A percentile compares a stretch with the other conserved stretches of the same genome.
These are phyloP conservation scores for Takashimella koratensis DNA, from an alignment of 1,284 basidiomycete genomes.

Conservation along the genomic window DNA sequence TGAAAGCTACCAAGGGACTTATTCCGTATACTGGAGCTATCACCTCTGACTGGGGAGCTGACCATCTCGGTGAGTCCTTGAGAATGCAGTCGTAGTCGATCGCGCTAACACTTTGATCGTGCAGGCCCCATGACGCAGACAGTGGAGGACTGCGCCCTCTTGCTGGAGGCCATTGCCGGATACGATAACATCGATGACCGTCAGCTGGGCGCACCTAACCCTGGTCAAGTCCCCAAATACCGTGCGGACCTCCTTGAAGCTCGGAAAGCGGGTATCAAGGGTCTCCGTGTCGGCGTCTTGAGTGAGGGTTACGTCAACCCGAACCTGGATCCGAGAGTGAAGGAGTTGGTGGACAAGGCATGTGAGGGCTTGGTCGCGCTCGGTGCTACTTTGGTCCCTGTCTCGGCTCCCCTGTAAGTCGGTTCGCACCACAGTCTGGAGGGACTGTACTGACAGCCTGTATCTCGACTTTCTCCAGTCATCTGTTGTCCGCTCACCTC, in stretches of 20 bases:
- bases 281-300: constrained; percentile 47
- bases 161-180: constrained; percentile 51
- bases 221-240: constrained; percentile 46
- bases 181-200: constrained; percentile 52
- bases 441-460: too few species aligned
- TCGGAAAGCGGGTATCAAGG: background rate
- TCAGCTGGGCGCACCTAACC: constrained; percentile 48
- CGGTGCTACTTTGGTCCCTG: background rate
- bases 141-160: constrained; percentile 47
- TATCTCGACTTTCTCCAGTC: too few species aligned
- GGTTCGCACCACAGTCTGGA: too few species aligned
- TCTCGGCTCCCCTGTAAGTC: constrained; percentile 7
- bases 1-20: constrained; percentile 53
- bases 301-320: constrained; percentile 42
- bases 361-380: background rate
- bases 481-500: too few species aligned
- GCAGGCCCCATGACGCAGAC: constrained; percentile 49
- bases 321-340: background rate
- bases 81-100: too few species aligned
- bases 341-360: background rate
- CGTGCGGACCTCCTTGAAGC: constrained; percentile 8
- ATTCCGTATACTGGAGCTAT: constrained; percentile 52
- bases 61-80: too few species aligned
- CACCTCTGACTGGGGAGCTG: constrained; percentile 37
- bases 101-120: too few species aligned